phyloP scores from a whole-genome alignment of 106 monocot species.

The Acorus gramineus region DNA sequence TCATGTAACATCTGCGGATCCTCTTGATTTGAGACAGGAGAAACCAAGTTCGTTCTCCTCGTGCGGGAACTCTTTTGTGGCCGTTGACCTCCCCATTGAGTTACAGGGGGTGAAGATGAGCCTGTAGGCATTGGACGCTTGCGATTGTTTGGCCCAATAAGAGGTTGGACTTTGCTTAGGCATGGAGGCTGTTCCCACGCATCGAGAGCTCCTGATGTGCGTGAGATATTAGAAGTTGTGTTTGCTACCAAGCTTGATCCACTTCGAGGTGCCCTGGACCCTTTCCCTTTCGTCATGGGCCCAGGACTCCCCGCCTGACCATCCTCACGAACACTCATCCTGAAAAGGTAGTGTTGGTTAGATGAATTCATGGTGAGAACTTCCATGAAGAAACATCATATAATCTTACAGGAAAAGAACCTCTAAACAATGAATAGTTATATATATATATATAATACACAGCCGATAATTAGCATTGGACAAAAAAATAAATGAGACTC shows the following conservation, averaged over 20 bases:
- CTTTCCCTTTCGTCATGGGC: constrained; percentile 58
- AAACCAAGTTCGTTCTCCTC: constrained; percentile 78
- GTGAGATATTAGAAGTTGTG: constrained; percentile 34
- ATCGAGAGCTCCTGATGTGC: constrained; percentile 33
- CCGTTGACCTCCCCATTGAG: constrained; percentile 67
- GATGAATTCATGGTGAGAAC: background rate
- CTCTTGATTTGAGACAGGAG: constrained; percentile 71
- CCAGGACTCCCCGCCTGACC: constrained; percentile 44
- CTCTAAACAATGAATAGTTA: background rate
- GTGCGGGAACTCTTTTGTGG: constrained; percentile 58
- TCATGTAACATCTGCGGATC: constrained; percentile 36
- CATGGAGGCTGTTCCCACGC: constrained; percentile 53
- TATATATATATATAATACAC: background rate
- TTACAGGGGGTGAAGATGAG: constrained; percentile 52
- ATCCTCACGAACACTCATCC: constrained; percentile 54
- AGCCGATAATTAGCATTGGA: background rate
- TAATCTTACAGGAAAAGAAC: background rate
- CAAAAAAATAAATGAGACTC: background rate
- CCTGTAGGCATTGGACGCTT: constrained; percentile 41
- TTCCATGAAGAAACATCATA: background rate
- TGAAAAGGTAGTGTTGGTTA: constrained; percentile 10
- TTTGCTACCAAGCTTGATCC: constrained; percentile 32
- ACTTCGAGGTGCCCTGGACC: constrained; percentile 58
- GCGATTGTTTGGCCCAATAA: constrained; percentile 31
- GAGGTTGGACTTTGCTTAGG: constrained; percentile 35